Percentiles rank a stretch among this genome's conserved stretches.
Evolutionary conservation across 2,329 filamentous ascomycete genomes (phyloP).

Genomic region (Aspergillus sp.): DNA sequence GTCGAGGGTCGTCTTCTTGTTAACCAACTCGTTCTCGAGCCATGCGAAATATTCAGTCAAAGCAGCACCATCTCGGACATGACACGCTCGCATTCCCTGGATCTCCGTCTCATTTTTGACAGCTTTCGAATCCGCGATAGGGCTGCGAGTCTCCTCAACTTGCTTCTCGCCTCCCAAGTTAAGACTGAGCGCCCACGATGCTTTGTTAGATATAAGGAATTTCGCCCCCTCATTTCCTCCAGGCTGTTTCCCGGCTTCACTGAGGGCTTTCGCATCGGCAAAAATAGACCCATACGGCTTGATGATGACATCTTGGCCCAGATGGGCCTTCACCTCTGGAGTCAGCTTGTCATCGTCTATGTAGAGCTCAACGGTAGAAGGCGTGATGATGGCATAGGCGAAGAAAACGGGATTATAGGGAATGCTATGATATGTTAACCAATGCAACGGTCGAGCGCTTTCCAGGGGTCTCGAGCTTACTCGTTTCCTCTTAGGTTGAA

Average conservation of each 20-base stretch:
- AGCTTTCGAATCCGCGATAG: slow-evolving; percentile 82
- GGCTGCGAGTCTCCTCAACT: slow-evolving; percentile 80
- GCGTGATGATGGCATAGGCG: slow-evolving; percentile 84
- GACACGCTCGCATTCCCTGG: slow-evolving; percentile 86
- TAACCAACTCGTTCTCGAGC: slow-evolving; percentile 80
- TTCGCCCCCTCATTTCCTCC: slow-evolving; percentile 45
- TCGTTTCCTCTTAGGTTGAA: slow-evolving; percentile 93
- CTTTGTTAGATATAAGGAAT: slow-evolving; percentile 77
- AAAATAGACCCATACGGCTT: slow-evolving; percentile 80
- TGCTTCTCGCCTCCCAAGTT: slow-evolving; percentile 76
- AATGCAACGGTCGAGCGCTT: background rate
- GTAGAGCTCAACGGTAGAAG: slow-evolving; percentile 68
- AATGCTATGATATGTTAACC: slow-evolving; percentile 46
- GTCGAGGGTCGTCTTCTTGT: slow-evolving; percentile 65
- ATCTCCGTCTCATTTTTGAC: slow-evolving; percentile 88
- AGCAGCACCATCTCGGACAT: slow-evolving; percentile 86
- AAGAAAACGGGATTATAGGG: slow-evolving; percentile 98
- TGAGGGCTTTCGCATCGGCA: slow-evolving; percentile 61
- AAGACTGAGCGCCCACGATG: slow-evolving; percentile 85
- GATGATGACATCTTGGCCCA: slow-evolving; percentile 61
- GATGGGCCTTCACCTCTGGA: slow-evolving; percentile 58
- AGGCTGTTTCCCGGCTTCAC: slow-evolving; percentile 35
- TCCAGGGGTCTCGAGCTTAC: slow-evolving; percentile 29
- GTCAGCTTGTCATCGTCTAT: slow-evolving; percentile 72
- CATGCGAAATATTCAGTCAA: slow-evolving; percentile 91